Percentiles rank a stretch among this genome's conserved stretches.
phyloP scores from a whole-genome alignment of 2,329 filamentous ascomycete genomes.

The Xylariaceae sp. region DNA sequence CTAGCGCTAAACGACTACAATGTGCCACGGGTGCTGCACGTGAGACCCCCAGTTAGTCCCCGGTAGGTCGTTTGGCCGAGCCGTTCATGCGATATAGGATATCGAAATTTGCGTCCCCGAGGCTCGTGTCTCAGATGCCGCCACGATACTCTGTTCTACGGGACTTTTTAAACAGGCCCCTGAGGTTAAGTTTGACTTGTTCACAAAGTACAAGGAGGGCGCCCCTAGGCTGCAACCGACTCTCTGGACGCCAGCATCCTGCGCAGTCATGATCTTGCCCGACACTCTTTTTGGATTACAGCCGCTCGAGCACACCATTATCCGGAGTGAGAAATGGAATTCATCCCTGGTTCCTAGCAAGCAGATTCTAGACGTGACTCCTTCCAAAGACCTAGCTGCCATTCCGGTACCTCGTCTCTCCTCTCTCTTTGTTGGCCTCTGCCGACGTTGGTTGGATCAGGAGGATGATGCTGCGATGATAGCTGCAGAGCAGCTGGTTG shows the following conservation, averaged over 20 bases:
- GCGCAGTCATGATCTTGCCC: conserved; percentile 13
- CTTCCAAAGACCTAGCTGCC: conserved; percentile 5
- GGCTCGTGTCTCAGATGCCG: conserved; percentile 4
- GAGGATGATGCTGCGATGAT: conserved; percentile 21
- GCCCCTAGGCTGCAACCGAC: conserved; percentile 15
- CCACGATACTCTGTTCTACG: conserved; percentile 11
- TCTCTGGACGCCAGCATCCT: conserved; percentile 3
- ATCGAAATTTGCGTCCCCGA: conserved; percentile 13
- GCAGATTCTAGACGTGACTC: no score
- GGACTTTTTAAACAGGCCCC: conserved; percentile 10
- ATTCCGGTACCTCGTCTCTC: conserved; percentile 18
- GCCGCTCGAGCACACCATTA: conserved; percentile 5
- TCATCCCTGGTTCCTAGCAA: no score
- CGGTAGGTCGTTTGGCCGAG: no score
- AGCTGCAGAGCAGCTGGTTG: conserved; percentile 22
- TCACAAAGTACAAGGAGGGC: conserved; percentile 21
- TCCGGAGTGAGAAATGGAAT: no score
- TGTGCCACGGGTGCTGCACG: conserved; percentile 1
- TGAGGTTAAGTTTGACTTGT: conserved; percentile 14
- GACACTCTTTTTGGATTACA: conserved; percentile 12
- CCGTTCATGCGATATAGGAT: conserved; percentile 6
- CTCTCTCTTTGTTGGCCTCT: conserved; percentile 10
- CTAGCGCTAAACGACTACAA: conserved; percentile 3
- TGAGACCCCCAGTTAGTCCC: not conserved
- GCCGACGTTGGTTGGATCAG: conserved; percentile 13